These are phyloP conservation scores for Metschnikowia hibisci DNA, from an alignment of 805 yeast species.

Conservation along the genomic window DNA sequence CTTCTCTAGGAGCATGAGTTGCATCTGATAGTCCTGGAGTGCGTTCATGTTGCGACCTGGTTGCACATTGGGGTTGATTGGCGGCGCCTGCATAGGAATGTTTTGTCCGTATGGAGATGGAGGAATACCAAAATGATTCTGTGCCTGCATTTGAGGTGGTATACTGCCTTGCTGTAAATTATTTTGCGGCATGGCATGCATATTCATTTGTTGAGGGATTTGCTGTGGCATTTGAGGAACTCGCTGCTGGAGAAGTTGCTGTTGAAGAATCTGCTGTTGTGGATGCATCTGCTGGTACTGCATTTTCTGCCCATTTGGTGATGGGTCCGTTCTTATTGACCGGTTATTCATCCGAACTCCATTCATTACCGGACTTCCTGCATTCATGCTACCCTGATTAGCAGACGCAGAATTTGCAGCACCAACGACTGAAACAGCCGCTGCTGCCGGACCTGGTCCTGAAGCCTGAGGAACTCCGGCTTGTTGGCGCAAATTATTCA, in stretches of 20 bases:
- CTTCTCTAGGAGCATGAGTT: constrained; percentile 66
- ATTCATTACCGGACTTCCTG: constrained; percentile 10
- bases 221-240: constrained; percentile 10
- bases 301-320: background rate
- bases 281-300: constrained; percentile 11
- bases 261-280: constrained; percentile 2
- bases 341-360: constrained; percentile 9
- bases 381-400: constrained; percentile 7
- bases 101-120: constrained; percentile 4
- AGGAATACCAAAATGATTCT: constrained; percentile 1
- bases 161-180: background rate
- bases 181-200: background rate
- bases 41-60: constrained; percentile 46
- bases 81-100: constrained; percentile 1
- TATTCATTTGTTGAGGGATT: constrained; percentile 4
- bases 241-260: constrained; percentile 3
- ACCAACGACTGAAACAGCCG: constrained; percentile 11
- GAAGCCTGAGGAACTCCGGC: constrained; percentile 29
- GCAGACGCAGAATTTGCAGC: background rate
- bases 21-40: constrained; percentile 78
- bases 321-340: constrained; percentile 6
- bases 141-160: background rate
- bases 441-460: constrained; percentile 12
- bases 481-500: constrained; percentile 49
- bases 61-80: constrained; percentile 9